phyloP scores from a whole-genome alignment of 148 eudicot genomes.

The Heliamphora exappendiculata region DNA sequence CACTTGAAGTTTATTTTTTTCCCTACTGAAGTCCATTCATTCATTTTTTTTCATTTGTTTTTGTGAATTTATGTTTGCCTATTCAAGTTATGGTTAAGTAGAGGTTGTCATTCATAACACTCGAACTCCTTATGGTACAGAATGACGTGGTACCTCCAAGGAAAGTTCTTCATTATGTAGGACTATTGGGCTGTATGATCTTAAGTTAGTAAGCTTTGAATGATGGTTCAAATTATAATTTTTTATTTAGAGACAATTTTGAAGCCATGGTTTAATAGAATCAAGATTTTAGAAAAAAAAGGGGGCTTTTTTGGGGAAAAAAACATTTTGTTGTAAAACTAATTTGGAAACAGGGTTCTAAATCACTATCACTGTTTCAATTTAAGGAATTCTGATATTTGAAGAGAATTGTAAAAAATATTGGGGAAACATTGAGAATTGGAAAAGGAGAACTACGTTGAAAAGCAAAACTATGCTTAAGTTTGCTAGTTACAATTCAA shows the following conservation, averaged over 20 bases:
- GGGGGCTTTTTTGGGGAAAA: neutral
- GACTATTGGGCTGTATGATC: too few relatives aligned
- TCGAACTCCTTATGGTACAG: neutral
- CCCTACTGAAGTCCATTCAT: neutral
- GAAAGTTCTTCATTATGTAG: neutral
- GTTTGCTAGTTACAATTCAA: neutral
- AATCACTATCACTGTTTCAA: neutral
- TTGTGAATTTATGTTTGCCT: neutral
- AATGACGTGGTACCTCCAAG: neutral
- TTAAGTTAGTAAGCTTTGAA: conserved; percentile 3
- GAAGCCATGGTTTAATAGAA: neutral
- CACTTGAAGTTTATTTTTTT: conserved; percentile 3
- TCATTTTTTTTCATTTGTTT: neutral
- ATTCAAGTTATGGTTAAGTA: neutral
- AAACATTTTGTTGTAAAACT: neutral
- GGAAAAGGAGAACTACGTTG: neutral
- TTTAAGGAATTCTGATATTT: neutral
- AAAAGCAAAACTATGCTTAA: neutral
- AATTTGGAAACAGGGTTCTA: neutral
- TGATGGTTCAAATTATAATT: neutral
- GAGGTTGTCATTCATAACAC: neutral
- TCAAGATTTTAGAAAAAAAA: neutral
- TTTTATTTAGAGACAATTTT: neutral
- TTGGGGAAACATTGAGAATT: neutral
- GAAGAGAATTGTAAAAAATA: neutral